Base-by-base conservation (phyloP, 176 grass and related monocot genomes). In the Cocos nucifera region DNA sequence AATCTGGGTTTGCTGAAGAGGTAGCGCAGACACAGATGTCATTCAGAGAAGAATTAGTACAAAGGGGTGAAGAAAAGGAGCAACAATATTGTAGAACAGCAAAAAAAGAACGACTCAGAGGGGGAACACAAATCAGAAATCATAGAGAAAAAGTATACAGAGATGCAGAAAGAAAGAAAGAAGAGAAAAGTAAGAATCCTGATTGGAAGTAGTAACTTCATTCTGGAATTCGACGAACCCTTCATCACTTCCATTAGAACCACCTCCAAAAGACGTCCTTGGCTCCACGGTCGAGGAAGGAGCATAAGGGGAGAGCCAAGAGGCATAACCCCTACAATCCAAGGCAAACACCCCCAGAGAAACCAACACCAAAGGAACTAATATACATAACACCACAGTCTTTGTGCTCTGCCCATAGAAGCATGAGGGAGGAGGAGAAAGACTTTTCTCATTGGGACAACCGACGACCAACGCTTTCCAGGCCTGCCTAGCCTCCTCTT, bases 261-360 rank as follows among this genome's bases (percentile, higher is more conserved):
- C 51, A 54, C 25, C 27, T 24, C 44, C 51, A 32, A 59, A 61
- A 1, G 83, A 58, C 17, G 49, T 71, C 10, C 78, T 52, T 18
- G 16, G 73, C 18, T 58, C 67, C 14, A 59, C 59, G 12, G 54
- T 68, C 72, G 77, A 19, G 10, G 83, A 70, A 2, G 73, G 17
- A 25, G 59, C 17, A 2, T 69, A n/a, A 51, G 64, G 50, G 62
- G 65, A 81, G 72, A 79, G 78, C 49, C 49, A 51, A 56, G 75
- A 77, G 75, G 63, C 22, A 21, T 63, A 61, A 12, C 63, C 25
- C 20, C 59, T 70, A 15, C 77, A 76, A 83, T 81, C 74, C 51
- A 78, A 25, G 14, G 32, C 35, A 44, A 78, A 17, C 4, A 75
- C 27, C 2, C 63, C 44, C 21, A 65, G 62, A 59, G 85, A 65